phyloP scores from a whole-genome alignment of 106 monocot species.

The Phalaenopsis aphrodite region DNA sequence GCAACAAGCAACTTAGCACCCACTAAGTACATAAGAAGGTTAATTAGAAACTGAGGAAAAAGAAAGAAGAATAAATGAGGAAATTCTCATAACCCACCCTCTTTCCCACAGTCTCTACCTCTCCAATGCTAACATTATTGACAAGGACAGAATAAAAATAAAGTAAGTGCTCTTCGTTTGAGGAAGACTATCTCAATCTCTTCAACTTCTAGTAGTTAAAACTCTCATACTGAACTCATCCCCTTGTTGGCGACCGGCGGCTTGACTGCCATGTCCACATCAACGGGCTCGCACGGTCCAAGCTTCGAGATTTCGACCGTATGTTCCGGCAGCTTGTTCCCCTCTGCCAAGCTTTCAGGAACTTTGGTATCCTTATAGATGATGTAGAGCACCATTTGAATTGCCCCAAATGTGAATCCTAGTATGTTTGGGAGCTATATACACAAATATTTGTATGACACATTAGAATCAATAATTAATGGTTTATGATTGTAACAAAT shows the following conservation, averaged over 20 bases:
- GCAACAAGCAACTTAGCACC: background rate
- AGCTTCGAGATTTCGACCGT: background rate
- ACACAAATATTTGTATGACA: background rate
- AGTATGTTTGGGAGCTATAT: slow-evolving; percentile 16
- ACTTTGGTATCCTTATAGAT: slow-evolving; percentile 20
- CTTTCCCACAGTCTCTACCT: background rate
- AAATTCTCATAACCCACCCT: background rate
- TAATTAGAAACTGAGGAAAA: background rate
- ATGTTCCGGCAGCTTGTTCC: slow-evolving; percentile 1
- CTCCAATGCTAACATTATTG: background rate
- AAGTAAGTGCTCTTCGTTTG: background rate
- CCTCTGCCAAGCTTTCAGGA: background rate
- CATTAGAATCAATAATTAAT: background rate
- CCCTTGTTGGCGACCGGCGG: background rate
- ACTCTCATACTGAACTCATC: background rate
- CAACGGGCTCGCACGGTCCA: background rate
- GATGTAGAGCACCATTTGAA: slow-evolving; percentile 21
- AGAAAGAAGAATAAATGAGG: slow-evolving; percentile 2
- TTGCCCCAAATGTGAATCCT: slow-evolving; percentile 18
- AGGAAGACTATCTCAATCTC: background rate
- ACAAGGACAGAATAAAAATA: background rate
- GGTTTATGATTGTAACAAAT: background rate
- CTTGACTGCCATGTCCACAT: background rate
- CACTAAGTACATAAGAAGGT: background rate
- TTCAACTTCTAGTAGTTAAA: background rate